Conservation (phyloP, 352 stramenopile genomes). For the Pythium aquatile region DNA sequence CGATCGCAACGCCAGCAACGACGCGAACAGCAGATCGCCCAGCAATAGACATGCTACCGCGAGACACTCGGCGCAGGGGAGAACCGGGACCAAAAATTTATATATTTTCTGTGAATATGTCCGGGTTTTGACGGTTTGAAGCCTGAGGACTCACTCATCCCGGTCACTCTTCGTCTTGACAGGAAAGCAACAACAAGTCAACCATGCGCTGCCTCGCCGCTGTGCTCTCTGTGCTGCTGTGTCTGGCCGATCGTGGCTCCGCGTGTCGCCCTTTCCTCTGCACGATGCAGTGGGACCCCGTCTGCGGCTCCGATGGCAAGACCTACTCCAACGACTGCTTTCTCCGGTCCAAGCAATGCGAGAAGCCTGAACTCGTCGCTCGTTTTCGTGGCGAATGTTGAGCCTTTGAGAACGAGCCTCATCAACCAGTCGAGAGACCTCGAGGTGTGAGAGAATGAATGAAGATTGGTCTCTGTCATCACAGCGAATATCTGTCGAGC, state of each 20-base stretch:
- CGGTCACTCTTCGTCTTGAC: neutral
- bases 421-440: too few relatives aligned
- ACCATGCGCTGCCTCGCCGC: neutral
- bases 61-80: neutral
- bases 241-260: neutral
- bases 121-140: neutral
- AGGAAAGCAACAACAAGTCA: neutral
- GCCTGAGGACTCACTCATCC: neutral
- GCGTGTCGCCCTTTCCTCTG: conserved; percentile 19
- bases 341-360: conserved; percentile 16
- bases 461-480: too few relatives aligned
- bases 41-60: conserved; percentile 6
- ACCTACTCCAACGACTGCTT: conserved; percentile 36
- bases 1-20: conserved; percentile 57
- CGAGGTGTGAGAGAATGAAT: neutral
- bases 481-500: too few relatives aligned
- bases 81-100: neutral
- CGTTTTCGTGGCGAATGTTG: neutral
- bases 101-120: conserved; percentile 2
- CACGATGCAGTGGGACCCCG: conserved; percentile 31
- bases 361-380: conserved; percentile 1
- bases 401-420: too few relatives aligned
- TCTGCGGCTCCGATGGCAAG: conserved; percentile 34
- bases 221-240: neutral
- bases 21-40: conserved; percentile 8